Conservation (phyloP, 768 basidiomycete genomes). For the Russula foetens region DNA sequence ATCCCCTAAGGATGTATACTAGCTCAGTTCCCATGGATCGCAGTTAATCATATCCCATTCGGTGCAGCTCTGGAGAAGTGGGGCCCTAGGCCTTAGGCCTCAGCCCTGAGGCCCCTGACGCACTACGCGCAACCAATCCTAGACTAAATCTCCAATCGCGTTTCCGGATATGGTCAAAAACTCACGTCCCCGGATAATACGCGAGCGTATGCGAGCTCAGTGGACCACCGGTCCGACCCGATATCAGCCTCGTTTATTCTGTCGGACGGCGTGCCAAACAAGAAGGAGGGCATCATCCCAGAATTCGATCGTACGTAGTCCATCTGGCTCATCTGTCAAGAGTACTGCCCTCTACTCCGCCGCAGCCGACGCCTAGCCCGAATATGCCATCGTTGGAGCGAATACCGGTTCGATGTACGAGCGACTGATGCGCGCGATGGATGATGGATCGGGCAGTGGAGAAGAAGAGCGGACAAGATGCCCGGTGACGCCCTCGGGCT, state of each 20-base stretch:
- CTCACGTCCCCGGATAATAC: conserved; percentile 57
- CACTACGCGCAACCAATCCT: conserved; percentile 66
- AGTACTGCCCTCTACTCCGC: conserved; percentile 41
- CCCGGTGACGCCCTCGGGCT: conserved; percentile 54
- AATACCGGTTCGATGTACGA: conserved; percentile 66
- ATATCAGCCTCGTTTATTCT: conserved; percentile 66
- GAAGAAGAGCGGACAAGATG: too few relatives aligned
- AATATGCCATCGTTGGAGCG: conserved; percentile 61
- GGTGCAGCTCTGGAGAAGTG: conserved; percentile 58
- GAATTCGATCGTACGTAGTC: conserved; percentile 69
- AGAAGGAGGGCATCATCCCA: conserved; percentile 72
- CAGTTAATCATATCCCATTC: neutral
- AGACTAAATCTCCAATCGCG: conserved; percentile 86
- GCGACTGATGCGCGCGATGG: conserved; percentile 55
- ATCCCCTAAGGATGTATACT: conserved; percentile 46
- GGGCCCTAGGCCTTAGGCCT: conserved; percentile 56
- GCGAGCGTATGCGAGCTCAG: conserved; percentile 58
- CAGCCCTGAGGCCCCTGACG: too few relatives aligned
- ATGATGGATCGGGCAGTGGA: too few relatives aligned
- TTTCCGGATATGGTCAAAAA: conserved; percentile 72
- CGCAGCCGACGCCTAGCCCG: conserved; percentile 33
- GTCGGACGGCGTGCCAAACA: conserved; percentile 62
- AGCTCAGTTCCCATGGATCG: too few relatives aligned
- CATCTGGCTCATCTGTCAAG: conserved; percentile 67
- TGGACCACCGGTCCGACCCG: conserved; percentile 61